Evolutionary conservation across 352 stramenopile genomes (phyloP).

Genomic region (Globisporangium paddicum): DNA sequence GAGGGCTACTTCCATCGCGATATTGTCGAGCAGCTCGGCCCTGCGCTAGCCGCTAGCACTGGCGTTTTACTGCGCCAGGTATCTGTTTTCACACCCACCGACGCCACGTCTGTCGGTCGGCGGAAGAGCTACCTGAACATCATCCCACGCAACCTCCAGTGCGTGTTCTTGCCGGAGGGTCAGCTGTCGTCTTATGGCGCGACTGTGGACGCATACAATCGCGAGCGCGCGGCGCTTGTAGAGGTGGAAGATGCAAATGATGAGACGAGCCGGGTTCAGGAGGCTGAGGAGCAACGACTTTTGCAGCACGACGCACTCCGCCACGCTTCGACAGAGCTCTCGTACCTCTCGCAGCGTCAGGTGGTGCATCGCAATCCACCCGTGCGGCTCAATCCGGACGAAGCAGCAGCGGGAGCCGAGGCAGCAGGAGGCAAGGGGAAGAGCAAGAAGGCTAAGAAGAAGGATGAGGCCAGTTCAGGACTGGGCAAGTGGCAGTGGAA

Average conservation of each 20-base stretch:
- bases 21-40: conserved; percentile 64
- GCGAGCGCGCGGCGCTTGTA: conserved; percentile 23
- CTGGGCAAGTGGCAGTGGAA: conserved; percentile 68
- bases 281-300: conserved; percentile 26
- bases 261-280: conserved; percentile 12
- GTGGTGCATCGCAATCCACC: conserved; percentile 72
- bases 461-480: conserved; percentile 22
- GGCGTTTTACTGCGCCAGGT: conserved; percentile 67
- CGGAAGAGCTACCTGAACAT: conserved; percentile 73
- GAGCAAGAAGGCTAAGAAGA: conserved; percentile 34
- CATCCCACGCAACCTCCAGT: conserved; percentile 53
- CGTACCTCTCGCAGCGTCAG: conserved; percentile 73
- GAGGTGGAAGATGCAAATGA: conserved; percentile 25
- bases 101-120: conserved; percentile 34
- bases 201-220: conserved; percentile 49
- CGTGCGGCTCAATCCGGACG: conserved; percentile 22
- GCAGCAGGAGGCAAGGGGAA: conserved; percentile 8
- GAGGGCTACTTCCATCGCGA: conserved; percentile 82
- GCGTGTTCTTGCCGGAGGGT: conserved; percentile 39
- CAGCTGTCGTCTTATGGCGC: conserved; percentile 22
- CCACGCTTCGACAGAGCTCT: conserved; percentile 63
- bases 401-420: not conserved
- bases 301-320: conserved; percentile 44
- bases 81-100: conserved; percentile 57
- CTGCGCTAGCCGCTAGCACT: conserved; percentile 40